Evolutionary conservation across 176 grass and related monocot genomes (phyloP).

Genomic region (Phoenix dactylifera): DNA sequence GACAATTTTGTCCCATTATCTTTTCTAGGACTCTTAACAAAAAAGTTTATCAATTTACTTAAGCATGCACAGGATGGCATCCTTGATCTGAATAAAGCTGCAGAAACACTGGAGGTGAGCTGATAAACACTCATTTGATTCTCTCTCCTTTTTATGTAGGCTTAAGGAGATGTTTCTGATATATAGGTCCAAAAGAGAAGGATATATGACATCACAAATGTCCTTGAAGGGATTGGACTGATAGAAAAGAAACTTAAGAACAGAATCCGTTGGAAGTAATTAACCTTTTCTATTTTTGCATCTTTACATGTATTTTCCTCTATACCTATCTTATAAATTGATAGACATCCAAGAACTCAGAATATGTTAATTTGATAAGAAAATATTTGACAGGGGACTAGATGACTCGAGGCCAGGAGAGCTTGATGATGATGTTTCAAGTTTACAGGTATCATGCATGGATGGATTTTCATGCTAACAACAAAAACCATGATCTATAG

Average conservation of each 20-base stretch:
- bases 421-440: slow-evolving; percentile 41
- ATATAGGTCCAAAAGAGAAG: slow-evolving; percentile 76
- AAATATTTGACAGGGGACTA: slow-evolving; percentile 31
- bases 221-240: slow-evolving; percentile 90
- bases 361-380: too few relatives aligned
- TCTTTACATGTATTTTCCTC: slow-evolving; percentile 3
- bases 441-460: slow-evolving; percentile 48
- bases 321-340: slow-evolving; percentile 24
- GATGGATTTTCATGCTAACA: background rate
- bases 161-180: slow-evolving; percentile 14
- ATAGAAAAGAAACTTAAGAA: slow-evolving; percentile 96
- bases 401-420: slow-evolving; percentile 39
- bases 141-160: background rate
- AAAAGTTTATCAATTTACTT: slow-evolving; percentile 75
- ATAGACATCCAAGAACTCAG: slow-evolving; percentile 11
- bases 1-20: slow-evolving; percentile 17
- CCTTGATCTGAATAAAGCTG: slow-evolving; percentile 77
- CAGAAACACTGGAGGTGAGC: slow-evolving; percentile 53
- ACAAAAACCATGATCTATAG: background rate
- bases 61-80: slow-evolving; percentile 71
- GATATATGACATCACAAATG: slow-evolving; percentile 99
- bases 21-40: slow-evolving; percentile 58
- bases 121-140: slow-evolving; percentile 18
- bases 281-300: background rate
- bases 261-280: slow-evolving; percentile 79